Conservation (phyloP, 108 stramenopile genomes). For the Conticribra weissflogii region DNA sequence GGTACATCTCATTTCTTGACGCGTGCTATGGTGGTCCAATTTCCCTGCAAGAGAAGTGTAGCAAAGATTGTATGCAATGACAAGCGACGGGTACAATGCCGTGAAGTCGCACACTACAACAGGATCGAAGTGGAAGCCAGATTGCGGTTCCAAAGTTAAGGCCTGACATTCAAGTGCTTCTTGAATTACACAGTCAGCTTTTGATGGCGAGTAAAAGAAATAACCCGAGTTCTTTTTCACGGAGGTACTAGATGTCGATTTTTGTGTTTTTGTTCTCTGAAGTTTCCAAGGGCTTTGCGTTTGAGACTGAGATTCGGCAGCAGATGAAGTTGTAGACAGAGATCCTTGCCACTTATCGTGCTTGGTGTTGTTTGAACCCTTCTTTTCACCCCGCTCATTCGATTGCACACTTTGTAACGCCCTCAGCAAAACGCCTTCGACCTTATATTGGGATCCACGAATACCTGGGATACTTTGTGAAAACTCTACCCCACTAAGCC, state of each 20-base stretch:
- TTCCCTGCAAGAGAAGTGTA: slow-evolving; percentile 91
- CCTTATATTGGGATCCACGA: slow-evolving; percentile 82
- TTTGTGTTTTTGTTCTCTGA: slow-evolving; percentile 31
- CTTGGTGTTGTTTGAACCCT: slow-evolving; percentile 34
- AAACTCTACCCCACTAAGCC: slow-evolving; percentile 90
- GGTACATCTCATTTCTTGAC: slow-evolving; percentile 63
- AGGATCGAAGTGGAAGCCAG: slow-evolving; percentile 91
- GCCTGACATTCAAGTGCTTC: slow-evolving; percentile 91
- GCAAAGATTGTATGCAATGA: slow-evolving; percentile 98
- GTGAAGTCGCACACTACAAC: slow-evolving; percentile 98
- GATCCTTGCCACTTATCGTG: slow-evolving; percentile 13
- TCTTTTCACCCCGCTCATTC: slow-evolving; percentile 82
- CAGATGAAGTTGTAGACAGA: slow-evolving; percentile 25
- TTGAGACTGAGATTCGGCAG: slow-evolving; percentile 44
- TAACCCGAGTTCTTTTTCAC: slow-evolving; percentile 48
- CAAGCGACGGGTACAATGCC: slow-evolving; percentile 95
- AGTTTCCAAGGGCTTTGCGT: slow-evolving; percentile 86
- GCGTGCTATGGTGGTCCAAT: slow-evolving; percentile 84
- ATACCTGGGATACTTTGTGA: slow-evolving; percentile 88
- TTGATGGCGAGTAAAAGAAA: slow-evolving; percentile 88
- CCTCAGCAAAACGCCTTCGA: slow-evolving; percentile 85
- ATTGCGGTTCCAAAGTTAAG: slow-evolving; percentile 88
- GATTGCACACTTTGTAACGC: slow-evolving; percentile 83
- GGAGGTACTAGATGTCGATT: neutral
- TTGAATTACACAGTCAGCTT: slow-evolving; percentile 75